Base-by-base conservation (phyloP, 306 rosid species). In the Purshia tridentata region DNA sequence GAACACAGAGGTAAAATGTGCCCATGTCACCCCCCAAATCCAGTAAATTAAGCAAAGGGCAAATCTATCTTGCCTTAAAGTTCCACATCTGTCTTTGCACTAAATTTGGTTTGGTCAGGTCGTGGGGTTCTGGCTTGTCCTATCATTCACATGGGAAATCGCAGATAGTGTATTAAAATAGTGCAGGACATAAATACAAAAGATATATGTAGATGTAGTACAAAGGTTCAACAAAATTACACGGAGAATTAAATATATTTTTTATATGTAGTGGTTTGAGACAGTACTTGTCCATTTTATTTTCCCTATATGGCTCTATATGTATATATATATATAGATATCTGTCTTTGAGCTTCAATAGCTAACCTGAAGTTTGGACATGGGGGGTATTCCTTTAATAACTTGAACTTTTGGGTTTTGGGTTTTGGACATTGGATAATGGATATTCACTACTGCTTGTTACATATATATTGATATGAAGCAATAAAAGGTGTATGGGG, bases 401-500 rank as follows among this genome's bases (percentile, higher is more conserved):
- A 58, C 18, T 58, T 23, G 23, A 44, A 29, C 12, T 9, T 11
- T 29, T 18, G 35, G 9, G 35, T 9, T 11, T 29, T 18, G 35
- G 9, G 35, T 29, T 2, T 57, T 11, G 39, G 41, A 13, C 4
- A n/a, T 69, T 51, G 49, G 61, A 6, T 52, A n/a, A 8, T 57
- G 35, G 37, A 58, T 3, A 23, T 29, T 29, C 66, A n/a, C 40
- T 11, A 9, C 4, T 56, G 10, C 13, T 40, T 40, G 14, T 61
- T 8, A 16, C 48, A 39, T 39, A 61, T 39, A 40, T 18, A 56
- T 57, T 16, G 11, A 8, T 57, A 58, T 57, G 8, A 15, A 8
- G 75, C 67, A 71, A 22, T 29, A 44, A 71, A 71, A 45, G 46
- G 56, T 57, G n/a, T 10, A 56, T 48, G 70, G 77, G 75, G 37